Percentiles rank a stretch among this genome's conserved stretches.
These are phyloP conservation scores for Sclerotinia subarctica DNA, from an alignment of 2,329 filamentous ascomycete genomes.

Conservation along the genomic window DNA sequence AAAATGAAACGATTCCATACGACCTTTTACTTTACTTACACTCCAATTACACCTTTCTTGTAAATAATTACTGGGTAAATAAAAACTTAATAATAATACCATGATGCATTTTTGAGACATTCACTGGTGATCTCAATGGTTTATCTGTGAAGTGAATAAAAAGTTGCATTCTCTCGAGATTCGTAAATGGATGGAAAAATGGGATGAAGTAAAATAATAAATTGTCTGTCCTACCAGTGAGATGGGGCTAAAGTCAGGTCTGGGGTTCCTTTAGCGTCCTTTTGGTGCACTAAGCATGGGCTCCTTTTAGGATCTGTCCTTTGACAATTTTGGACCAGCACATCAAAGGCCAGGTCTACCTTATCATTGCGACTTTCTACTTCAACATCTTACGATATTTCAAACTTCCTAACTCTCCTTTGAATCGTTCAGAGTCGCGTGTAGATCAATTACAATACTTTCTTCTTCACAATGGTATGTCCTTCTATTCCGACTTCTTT, in stretches of 20 bases:
- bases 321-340: conserved; percentile 19
- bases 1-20: conserved; percentile 24
- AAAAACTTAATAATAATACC: conserved; percentile 22
- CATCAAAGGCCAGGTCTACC: conserved; percentile 15
- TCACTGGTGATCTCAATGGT: background rate
- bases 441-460: background rate
- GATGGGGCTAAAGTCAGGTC: conserved; percentile 3
- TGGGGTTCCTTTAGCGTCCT: conserved; percentile 18
- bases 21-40: conserved; percentile 14
- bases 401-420: background rate
- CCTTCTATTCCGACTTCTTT: background rate
- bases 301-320: conserved; percentile 22
- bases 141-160: background rate
- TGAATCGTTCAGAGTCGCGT: background rate
- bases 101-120: background rate
- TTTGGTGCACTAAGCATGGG: conserved; percentile 12
- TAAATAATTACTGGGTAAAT: conserved; percentile 23
- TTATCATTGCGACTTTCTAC: background rate
- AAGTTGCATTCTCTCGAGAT: background rate
- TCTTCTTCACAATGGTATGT: conserved; percentile 19
- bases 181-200: background rate
- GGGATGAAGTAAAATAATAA: background rate
- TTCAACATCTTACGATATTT: background rate
- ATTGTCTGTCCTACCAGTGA: conserved; percentile 8
- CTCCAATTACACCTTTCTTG: conserved; percentile 18